phyloP scores from a whole-genome alignment of 75 land plant species.

The Sequoia sempervirens region DNA sequence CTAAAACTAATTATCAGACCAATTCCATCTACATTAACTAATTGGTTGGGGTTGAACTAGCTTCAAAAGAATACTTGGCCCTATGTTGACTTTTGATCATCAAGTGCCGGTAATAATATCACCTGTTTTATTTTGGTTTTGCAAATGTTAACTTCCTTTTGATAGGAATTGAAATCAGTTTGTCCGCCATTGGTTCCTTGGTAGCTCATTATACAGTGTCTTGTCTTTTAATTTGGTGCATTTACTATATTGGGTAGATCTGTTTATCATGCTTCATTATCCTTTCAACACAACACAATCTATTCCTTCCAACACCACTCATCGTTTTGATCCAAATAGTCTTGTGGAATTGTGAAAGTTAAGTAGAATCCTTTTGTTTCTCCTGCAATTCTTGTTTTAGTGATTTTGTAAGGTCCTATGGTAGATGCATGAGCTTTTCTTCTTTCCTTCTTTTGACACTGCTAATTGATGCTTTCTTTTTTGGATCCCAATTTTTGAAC shows the following conservation, averaged over 20 bases:
- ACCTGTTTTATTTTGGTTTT: neutral
- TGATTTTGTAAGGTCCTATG: neutral
- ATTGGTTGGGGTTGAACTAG: too few relatives aligned
- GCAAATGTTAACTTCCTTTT: neutral
- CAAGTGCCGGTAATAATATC: too few relatives aligned
- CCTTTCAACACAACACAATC: neutral
- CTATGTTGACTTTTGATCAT: too few relatives aligned
- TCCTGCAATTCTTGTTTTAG: neutral
- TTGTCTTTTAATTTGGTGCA: neutral
- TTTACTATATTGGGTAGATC: neutral
- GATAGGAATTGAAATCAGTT: neutral
- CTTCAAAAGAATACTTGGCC: too few relatives aligned
- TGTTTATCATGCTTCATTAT: neutral
- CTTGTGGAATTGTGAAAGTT: neutral
- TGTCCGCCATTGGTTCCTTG: neutral
- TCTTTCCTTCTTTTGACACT: neutral
- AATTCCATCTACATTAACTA: too few relatives aligned
- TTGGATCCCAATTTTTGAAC: neutral
- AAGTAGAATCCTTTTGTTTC: neutral
- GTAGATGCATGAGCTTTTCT: neutral
- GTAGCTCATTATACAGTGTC: neutral
- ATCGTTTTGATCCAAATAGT: neutral
- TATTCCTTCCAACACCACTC: neutral
- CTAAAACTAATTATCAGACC: too few relatives aligned
- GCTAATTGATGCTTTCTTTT: neutral